Evolutionary conservation across 2,329 filamentous ascomycete species (phyloP).

Genomic region (Neonectria neomacrospora): DNA sequence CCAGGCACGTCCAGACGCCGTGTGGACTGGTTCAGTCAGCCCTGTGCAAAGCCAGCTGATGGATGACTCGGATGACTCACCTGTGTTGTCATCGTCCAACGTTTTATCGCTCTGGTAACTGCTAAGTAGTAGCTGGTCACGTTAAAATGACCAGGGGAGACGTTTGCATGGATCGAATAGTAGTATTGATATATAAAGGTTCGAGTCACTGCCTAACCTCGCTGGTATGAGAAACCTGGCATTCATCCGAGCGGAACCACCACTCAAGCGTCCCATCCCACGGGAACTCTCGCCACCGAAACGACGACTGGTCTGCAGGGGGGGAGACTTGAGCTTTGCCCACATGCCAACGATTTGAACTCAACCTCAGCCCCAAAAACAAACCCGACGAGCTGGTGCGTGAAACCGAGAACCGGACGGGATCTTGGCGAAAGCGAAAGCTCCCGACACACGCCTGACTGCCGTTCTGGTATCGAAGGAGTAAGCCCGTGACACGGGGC

Average conservation of each 20-base stretch:
- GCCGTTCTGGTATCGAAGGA: constrained; percentile 12
- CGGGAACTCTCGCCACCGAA: neutral
- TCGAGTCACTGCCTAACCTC: no score
- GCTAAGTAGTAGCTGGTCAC: neutral
- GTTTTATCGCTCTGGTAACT: neutral
- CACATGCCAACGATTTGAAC: neutral
- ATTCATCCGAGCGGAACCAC: neutral
- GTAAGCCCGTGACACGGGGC: neutral
- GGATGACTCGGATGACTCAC: neutral
- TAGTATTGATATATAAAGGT: no score
- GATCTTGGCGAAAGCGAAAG: neutral
- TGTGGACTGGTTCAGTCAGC: neutral
- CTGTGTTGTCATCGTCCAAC: neutral
- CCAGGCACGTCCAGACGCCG: neutral
- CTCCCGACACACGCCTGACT: neutral
- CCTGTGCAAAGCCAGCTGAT: neutral
- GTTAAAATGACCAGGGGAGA: neutral
- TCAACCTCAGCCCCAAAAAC: neutral
- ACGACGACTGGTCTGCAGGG: no score
- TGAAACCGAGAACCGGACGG: neutral
- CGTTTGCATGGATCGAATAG: no score
- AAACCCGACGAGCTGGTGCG: neutral
- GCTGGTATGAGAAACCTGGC: neutral
- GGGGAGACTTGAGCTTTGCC: neutral
- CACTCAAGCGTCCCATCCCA: constrained; percentile 1